phyloP scores from a whole-genome alignment of 345 rosid species.

The Euphorbia peplus region DNA sequence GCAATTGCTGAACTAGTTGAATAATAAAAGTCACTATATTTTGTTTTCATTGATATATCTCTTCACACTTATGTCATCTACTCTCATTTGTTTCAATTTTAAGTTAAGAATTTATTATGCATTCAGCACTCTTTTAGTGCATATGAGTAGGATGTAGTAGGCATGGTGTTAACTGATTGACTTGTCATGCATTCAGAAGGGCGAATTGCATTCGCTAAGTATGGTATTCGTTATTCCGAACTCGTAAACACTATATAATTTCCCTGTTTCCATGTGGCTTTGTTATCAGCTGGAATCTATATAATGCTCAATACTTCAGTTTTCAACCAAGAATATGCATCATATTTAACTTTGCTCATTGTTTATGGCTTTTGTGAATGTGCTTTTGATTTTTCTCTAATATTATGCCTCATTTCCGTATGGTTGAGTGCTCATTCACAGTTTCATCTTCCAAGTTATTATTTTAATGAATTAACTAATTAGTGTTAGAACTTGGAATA shows the following conservation, averaged over 20 bases:
- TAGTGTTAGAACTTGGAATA: conserved; percentile 12
- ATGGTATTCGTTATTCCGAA: conserved; percentile 10
- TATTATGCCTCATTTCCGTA: background rate
- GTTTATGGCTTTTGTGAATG: background rate
- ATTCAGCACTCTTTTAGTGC: background rate
- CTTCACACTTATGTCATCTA: background rate
- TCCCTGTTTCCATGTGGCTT: background rate
- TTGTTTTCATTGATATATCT: background rate
- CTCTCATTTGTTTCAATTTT: background rate
- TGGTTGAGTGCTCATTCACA: background rate
- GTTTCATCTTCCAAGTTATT: background rate
- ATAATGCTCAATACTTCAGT: background rate
- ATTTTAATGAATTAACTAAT: background rate
- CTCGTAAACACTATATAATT: background rate
- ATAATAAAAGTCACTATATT: background rate
- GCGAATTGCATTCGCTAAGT: conserved; percentile 61
- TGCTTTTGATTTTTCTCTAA: no score
- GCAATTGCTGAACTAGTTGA: background rate
- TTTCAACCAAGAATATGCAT: background rate
- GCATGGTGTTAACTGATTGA: background rate
- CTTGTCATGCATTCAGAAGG: conserved; percentile 45
- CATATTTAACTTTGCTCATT: background rate
- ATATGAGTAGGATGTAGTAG: background rate
- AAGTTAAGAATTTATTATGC: no score
- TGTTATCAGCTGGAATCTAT: background rate